Evolutionary conservation across 805 yeast genomes (phyloP).

Genomic region (Barnettozyma sucrosica): DNA sequence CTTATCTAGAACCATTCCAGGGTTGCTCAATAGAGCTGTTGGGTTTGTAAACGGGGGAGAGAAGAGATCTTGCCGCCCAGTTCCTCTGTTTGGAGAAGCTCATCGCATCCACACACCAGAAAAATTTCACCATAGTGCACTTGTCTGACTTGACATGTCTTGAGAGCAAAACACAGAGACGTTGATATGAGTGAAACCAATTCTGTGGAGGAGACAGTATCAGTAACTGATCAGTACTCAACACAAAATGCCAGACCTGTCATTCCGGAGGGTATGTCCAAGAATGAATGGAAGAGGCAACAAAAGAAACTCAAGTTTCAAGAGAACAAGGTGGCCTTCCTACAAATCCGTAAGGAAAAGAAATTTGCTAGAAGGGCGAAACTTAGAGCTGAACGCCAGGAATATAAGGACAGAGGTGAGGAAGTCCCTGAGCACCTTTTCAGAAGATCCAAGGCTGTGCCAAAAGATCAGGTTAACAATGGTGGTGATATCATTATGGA

Average conservation of each 20-base stretch:
- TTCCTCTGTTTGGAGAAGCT: not conserved
- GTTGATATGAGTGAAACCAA: not conserved
- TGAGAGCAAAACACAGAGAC: not conserved
- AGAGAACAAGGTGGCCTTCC: conserved; percentile 55
- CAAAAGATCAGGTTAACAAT: conserved; percentile 40
- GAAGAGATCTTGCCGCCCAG: not conserved
- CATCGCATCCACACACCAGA: conserved; percentile 14
- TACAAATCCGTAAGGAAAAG: conserved; percentile 48
- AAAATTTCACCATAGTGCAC: not conserved
- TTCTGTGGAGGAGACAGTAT: not conserved
- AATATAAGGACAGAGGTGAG: conserved; percentile 33
- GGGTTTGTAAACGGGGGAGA: too few species aligned
- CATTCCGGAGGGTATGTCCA: conserved; percentile 84
- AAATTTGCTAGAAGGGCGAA: conserved; percentile 39
- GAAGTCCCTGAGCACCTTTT: conserved; percentile 34
- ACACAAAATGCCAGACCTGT: conserved; percentile 16
- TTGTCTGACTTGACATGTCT: not conserved
- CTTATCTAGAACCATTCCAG: conserved; percentile 3
- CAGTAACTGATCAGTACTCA: conserved; percentile 1
- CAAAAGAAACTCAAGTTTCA: conserved; percentile 56
- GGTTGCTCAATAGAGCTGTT: not conserved
- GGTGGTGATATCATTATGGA: conserved; percentile 65
- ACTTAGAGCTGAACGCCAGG: conserved; percentile 34
- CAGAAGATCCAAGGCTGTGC: conserved; percentile 30
- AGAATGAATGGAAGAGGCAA: conserved; percentile 74